Conservation (phyloP, 2,329 filamentous ascomycete genomes). For the Ascochyta viciae-villosae region DNA sequence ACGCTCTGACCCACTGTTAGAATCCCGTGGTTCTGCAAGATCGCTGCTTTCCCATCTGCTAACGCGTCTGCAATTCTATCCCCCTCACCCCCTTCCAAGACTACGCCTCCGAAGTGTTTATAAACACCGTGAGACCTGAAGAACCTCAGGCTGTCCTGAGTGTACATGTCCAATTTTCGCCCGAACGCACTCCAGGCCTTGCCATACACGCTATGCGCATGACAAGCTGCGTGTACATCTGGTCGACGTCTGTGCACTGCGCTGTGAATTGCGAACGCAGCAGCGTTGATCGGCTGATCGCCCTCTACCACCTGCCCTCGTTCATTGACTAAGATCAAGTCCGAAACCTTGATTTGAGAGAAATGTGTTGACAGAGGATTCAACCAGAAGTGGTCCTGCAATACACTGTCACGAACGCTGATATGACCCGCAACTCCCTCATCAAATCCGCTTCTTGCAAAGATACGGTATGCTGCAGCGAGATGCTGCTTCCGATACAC, state of each 20-base stretch:
- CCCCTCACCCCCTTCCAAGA: constrained; percentile 53
- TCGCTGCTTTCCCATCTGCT: constrained; percentile 46
- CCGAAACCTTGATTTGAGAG: constrained; percentile 50
- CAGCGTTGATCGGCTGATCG: constrained; percentile 54
- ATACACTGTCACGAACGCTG: constrained; percentile 48
- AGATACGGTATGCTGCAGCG: constrained; percentile 53
- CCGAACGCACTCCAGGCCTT: constrained; percentile 58
- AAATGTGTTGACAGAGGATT: constrained; percentile 57
- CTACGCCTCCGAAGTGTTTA: constrained; percentile 51
- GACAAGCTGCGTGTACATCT: constrained; percentile 53
- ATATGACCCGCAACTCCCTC: constrained; percentile 57
- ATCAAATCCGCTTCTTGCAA: constrained; percentile 49
- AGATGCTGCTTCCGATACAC: constrained; percentile 56
- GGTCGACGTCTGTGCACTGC: constrained; percentile 49
- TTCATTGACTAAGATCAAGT: constrained; percentile 55
- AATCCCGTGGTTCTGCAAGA: constrained; percentile 51
- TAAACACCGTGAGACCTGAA: constrained; percentile 52
- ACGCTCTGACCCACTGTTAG: constrained; percentile 49
- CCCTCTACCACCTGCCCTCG: constrained; percentile 51
- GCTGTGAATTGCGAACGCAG: constrained; percentile 57
- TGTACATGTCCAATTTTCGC: constrained; percentile 56
- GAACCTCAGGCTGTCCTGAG: constrained; percentile 56
- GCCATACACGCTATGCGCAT: constrained; percentile 56
- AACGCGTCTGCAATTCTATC: constrained; percentile 52
- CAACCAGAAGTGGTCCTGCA: constrained; percentile 49